Evolutionary conservation across 345 rosid genomes (phyloP), one percentile per base, ranked within the genome.

Genomic region (Camelina laxa): DNA sequence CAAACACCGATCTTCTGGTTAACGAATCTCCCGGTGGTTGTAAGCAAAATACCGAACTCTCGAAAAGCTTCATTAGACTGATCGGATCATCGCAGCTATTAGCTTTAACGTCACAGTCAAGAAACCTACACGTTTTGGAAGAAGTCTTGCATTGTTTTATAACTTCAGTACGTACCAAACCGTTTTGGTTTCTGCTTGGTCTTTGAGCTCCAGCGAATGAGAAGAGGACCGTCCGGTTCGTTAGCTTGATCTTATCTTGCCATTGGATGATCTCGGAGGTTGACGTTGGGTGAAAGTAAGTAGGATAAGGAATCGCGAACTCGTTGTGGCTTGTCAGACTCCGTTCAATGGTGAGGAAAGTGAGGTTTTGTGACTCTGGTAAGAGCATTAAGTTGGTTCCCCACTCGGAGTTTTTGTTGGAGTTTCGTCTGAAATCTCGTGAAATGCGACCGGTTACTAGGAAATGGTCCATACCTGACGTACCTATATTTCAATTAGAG

Each of bases 21-120:
- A 57, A 79, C 50, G 91, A 89, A 74, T 87, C 93, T 0, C 93
- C 93, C 2, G 84, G 79, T 0, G 89, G 91, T 63, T 84, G 89
- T 48, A 89, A 60, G 57, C 93, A 89, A 51, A 85, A 89, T 1
- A 70, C 79, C 0, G 88, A 85, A 38, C 69, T 73, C 50, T 65
- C 41, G 51, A 84, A 79, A 53, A 81, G 82, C 10, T 79, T 80
- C 54, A 87, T 82, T 6, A 87, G 76, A 66, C 54, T 79, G 53
- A 65, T 41, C 1, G 87, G 91, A 63, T 79, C 51, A 22, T 83
- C 82, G 16, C 89, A 83, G 7, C 78, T 73, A 45, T 65, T 81
- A 15, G 60, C 49, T 12, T 33, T 65, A n/a, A 64, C 48, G 7
- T 35, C 22, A 22, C 89, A 88, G 55, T 77, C 80, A 45, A 88